Conservation (phyloP, 225 moss, liverwort and hornwort genomes). For the Polytrichum formosum region DNA sequence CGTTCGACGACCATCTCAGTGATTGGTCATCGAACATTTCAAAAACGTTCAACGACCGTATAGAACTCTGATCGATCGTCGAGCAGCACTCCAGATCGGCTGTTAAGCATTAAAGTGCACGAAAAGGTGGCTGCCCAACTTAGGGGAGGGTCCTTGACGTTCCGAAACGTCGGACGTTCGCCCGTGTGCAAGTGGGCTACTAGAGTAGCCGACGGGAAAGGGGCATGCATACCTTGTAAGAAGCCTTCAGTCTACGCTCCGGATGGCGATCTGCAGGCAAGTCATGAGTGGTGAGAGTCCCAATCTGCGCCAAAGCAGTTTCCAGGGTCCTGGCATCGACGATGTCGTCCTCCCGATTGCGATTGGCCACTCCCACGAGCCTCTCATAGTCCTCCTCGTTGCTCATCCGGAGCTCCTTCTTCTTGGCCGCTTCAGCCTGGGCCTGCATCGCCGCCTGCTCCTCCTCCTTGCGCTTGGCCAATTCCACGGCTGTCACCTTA, state of each 20-base stretch:
- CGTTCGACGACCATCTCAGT: too few species aligned
- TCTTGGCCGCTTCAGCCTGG: conserved; percentile 53
- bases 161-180: too few species aligned
- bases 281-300: conserved; percentile 38
- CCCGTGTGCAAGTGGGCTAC: not conserved
- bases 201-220: not conserved
- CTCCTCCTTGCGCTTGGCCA: conserved; percentile 72
- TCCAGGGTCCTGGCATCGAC: conserved; percentile 87
- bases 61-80: too few species aligned
- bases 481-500: conserved; percentile 82
- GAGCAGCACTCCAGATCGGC: too few species aligned
- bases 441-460: conserved; percentile 51
- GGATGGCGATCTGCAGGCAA: conserved; percentile 79
- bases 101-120: too few species aligned
- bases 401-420: conserved; percentile 65
- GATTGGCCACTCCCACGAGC: conserved; percentile 67
- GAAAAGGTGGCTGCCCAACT: too few species aligned
- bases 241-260: conserved; percentile 87
- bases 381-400: conserved; percentile 82
- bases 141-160: too few species aligned
- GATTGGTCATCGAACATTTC: too few species aligned
- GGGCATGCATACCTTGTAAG: conserved; percentile 61
- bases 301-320: conserved; percentile 87
- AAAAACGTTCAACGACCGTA: too few species aligned
- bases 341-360: conserved; percentile 71